phyloP scores from a whole-genome alignment of 495 filamentous ascomycete species.

The Pyrenula aspistea region DNA sequence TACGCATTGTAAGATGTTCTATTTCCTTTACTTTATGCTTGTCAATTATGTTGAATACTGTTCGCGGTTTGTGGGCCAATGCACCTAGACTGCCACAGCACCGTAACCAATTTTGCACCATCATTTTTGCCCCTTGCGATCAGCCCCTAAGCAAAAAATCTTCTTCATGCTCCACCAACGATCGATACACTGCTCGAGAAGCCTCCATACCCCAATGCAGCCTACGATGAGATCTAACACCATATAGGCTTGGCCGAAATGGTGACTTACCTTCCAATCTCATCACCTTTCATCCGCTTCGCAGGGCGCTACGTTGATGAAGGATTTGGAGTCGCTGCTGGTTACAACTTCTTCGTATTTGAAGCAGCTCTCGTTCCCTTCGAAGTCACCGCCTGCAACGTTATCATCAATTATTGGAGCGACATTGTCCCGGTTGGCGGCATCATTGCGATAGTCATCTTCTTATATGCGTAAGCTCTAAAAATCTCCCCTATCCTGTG shows the following conservation, averaged over 20 bases:
- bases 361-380: constrained; percentile 31
- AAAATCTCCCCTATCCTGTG: background rate
- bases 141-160: constrained; percentile 4
- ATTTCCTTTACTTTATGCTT: constrained; percentile 4
- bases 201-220: constrained; percentile 3
- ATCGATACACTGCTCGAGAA: constrained; percentile 1
- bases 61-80: too few relatives aligned
- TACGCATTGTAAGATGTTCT: constrained; percentile 44
- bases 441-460: constrained; percentile 29
- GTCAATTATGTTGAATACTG: too few relatives aligned
- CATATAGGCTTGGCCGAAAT: constrained; percentile 57
- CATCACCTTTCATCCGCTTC: constrained; percentile 72
- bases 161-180: constrained; percentile 1
- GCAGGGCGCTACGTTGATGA: constrained; percentile 71
- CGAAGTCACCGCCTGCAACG: constrained; percentile 29
- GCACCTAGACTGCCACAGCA: background rate
- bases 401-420: constrained; percentile 37
- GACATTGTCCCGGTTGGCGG: constrained; percentile 28
- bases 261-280: constrained; percentile 72
- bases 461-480: constrained; percentile 35
- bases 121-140: constrained; percentile 1
- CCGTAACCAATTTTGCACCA: constrained; percentile 1
- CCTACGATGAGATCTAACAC: constrained; percentile 10
- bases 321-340: constrained; percentile 41
- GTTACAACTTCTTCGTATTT: constrained; percentile 66